Evolutionary conservation across 2,329 filamentous ascomycete species (phyloP), one percentile per base, ranked within the genome.

Genomic region (Scedosporium boydii): DNA sequence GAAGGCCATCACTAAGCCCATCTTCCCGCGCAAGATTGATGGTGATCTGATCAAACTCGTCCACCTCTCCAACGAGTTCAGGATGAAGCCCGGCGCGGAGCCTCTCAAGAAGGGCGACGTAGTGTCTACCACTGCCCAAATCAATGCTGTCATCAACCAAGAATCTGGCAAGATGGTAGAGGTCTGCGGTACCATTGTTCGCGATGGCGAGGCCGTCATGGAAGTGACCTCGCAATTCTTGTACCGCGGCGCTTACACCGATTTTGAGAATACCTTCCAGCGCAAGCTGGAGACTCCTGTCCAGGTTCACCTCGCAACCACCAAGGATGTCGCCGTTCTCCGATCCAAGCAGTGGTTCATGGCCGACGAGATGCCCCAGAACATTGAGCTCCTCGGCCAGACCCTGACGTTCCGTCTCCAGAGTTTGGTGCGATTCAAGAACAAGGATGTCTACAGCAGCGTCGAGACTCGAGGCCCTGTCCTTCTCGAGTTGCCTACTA

Each of bases 111-210:
- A 96, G 79, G 95, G 92, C 34, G 95, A 99, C 73, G 86, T 93
- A 65, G 85, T 99, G 21, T 87, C 91, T 65, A 98, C 95, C 3
- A 96, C 91, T 62, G 95, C 95, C 53, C 92, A 96, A 74, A 90
- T 99, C 78, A 98, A 99, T 70, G 92, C 95, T 16, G 92, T 99
- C 70, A 89, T 99, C 80, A 99, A 98, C 79, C 93, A 99, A 75
- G 92, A 96, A 14, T 92, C 95, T 64, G 95, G 95, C 58, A 99
- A 99, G 82, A 97, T 99, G 93, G 96, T 99, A 18, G 96, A 99
- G 77, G 93, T 99, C n/a, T 97, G 93, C 70, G 95, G 95, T 65
- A 99, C 95, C 5, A 96, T 99, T 70, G 88, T 84, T 61, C 89
- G 95, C 53, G 86, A 93, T 61, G 89, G 89, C 27, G 76, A 90